Percentiles rank a stretch among this genome's conserved stretches.
phyloP scores from a whole-genome alignment of 257 asterid species.

The Jacaranda copaia region DNA sequence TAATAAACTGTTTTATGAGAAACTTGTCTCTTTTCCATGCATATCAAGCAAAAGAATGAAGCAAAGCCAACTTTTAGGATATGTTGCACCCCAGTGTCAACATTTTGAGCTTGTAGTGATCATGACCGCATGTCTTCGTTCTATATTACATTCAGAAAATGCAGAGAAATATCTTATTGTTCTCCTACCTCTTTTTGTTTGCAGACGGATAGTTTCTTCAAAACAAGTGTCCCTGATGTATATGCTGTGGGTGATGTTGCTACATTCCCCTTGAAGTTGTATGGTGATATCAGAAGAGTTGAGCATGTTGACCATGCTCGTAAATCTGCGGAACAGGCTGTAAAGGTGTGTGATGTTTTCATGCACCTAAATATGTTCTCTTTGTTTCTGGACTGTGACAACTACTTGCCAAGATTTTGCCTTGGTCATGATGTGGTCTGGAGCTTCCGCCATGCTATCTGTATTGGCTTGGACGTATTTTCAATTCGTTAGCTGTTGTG shows the following conservation, averaged over 20 bases:
- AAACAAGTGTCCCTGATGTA: conserved; percentile 71
- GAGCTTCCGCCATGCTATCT: not conserved
- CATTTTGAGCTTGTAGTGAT: not conserved
- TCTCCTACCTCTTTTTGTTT: conserved; percentile 21
- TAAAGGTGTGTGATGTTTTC: conserved; percentile 55
- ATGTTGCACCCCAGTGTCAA: not conserved
- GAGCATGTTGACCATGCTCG: conserved; percentile 95
- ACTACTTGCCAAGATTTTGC: not conserved
- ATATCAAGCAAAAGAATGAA: not conserved
- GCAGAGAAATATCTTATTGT: not conserved
- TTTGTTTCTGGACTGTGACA: not conserved
- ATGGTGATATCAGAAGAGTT: conserved; percentile 76
- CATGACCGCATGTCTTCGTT: not conserved
- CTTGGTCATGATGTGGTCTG: not conserved
- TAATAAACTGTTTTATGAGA: not conserved
- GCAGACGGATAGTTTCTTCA: conserved; percentile 90
- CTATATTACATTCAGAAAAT: not conserved
- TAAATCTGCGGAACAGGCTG: conserved; percentile 93
- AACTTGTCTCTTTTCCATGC: not conserved
- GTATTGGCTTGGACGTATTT: not conserved
- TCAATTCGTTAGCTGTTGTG: not conserved
- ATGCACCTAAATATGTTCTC: not conserved
- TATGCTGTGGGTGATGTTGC: conserved; percentile 96
- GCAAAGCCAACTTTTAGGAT: conserved; percentile 3
- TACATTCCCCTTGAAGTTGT: conserved; percentile 84